These are phyloP conservation scores for Candida smagusa DNA, from an alignment of 1,139 yeast species.

Conservation along the genomic window DNA sequence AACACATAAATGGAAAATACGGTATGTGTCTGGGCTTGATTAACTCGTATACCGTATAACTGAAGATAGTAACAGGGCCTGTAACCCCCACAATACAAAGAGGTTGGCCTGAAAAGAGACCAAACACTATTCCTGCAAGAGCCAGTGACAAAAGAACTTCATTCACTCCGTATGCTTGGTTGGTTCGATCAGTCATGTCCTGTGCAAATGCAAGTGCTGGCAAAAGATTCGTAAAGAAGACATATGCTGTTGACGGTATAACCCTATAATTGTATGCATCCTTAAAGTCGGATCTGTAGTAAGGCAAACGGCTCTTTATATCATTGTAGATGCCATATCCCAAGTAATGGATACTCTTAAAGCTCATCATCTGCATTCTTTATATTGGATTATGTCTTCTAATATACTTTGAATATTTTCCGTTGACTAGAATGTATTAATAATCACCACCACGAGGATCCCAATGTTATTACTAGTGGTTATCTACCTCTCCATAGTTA, in stretches of 20 bases:
- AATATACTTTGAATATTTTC: neutral
- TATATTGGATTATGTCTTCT: neutral
- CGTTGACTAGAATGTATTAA: no score
- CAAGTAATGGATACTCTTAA: constrained; percentile 19
- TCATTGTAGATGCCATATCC: constrained; percentile 62
- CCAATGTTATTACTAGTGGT: neutral
- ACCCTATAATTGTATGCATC: constrained; percentile 87
- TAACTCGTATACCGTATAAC: constrained; percentile 84
- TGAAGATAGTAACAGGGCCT: constrained; percentile 89
- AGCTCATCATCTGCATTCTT: constrained; percentile 7
- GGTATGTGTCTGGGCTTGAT: constrained; percentile 63
- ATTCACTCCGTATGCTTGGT: constrained; percentile 84
- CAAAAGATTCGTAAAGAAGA: constrained; percentile 82
- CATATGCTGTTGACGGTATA: constrained; percentile 78
- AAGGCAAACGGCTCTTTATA: constrained; percentile 55
- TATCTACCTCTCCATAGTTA: neutral
- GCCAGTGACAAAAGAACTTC: constrained; percentile 85
- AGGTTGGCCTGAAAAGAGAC: constrained; percentile 85
- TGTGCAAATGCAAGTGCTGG: constrained; percentile 98
- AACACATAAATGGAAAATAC: constrained; percentile 91
- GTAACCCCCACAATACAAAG: constrained; percentile 97
- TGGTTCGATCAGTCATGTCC: constrained; percentile 90
- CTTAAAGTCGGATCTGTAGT: constrained; percentile 70
- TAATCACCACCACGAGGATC: neutral
- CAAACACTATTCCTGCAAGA: constrained; percentile 85